Evolutionary conservation across 2,329 filamentous ascomycete genomes (phyloP).

Genomic region (Hortaea werneckii): DNA sequence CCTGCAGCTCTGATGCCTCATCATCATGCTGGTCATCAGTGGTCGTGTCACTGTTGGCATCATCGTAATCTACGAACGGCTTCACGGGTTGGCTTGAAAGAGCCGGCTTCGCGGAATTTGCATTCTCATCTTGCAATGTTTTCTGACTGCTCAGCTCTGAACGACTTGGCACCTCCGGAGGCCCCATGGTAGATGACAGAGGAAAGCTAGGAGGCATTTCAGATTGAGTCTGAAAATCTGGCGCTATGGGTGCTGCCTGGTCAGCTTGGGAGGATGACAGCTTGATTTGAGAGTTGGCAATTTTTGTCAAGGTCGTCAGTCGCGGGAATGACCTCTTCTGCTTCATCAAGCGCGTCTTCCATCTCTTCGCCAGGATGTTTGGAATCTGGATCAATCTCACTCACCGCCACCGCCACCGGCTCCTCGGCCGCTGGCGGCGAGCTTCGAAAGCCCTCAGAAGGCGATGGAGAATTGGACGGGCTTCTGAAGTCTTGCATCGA

Average conservation of each 20-base stretch:
- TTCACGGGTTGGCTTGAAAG: background rate
- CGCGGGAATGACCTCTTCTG: background rate
- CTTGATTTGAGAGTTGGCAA: background rate
- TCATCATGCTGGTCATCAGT: slow-evolving; percentile 3
- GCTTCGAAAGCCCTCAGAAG: background rate
- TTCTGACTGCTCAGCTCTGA: background rate
- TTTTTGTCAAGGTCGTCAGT: background rate
- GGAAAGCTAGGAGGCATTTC: background rate
- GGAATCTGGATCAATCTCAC: slow-evolving; percentile 2
- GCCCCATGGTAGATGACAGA: background rate
- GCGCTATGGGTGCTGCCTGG: background rate
- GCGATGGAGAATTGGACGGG: background rate
- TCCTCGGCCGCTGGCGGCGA: slow-evolving; percentile 1
- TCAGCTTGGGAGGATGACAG: background rate
- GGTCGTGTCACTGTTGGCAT: slow-evolving; percentile 5
- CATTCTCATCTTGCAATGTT: background rate
- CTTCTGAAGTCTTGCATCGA: background rate
- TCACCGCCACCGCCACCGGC: slow-evolving; percentile 1
- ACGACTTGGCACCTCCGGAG: background rate
- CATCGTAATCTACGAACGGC: background rate
- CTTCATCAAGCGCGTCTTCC: background rate
- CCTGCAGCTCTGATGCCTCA: slow-evolving; percentile 7
- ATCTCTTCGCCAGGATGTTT: slow-evolving; percentile 10
- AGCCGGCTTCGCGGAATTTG: too few relatives aligned
- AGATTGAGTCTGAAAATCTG: background rate